Evolutionary conservation across 169 alveolate species (phyloP), one percentile per base, ranked within the genome.

Genomic region (Cyclospora cayetanensis): DNA sequence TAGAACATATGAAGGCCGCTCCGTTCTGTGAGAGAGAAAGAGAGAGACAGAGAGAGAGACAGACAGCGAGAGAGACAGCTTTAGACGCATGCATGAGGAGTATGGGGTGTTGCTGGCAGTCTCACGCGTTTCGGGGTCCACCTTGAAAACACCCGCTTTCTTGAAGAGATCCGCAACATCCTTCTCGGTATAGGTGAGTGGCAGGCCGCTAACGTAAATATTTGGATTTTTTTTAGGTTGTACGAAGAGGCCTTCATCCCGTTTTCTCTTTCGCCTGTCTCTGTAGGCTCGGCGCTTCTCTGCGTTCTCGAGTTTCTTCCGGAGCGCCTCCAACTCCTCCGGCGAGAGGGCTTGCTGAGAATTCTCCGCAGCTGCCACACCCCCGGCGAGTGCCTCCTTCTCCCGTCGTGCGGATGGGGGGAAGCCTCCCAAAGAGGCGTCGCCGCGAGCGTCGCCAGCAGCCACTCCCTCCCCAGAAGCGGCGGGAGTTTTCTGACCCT

Each of bases 71-170:
- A 50, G 60, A 50, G 60, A 18, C 25, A 9, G 34, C 34, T 11
- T 70, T 11, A 27, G 27, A 66, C 2, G 18, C 79, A 9, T 25
- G 35, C 79, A 66, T 25, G 35, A 25, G 29, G 12, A 50, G 60
- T 50, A 11, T n/a, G 60, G 35, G 25, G 20, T 25, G 35, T 4
- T 66, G 41, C 12, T 3, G 1, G 5, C 7, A n/a, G 18, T 52
- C 95, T 84, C 66, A 94, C 96, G 94, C 4, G 96, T 95, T 41
- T 94, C 95, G 12, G 98, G 96, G 91, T 96, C 98, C 35, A 96
- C 95, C 92, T 96, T 96, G 29, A 96, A 93, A 70, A 96, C 94
- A 5, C 98, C 98, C 5, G 98, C 98, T 72, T 95, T 93, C 66
- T 93, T 96, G 93, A 96, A 96, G 11, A 96, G 94, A 20, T 68